Evolutionary conservation across 371 early-diverging fungal species (phyloP).

Genomic region (Apophysomyces sp.): DNA sequence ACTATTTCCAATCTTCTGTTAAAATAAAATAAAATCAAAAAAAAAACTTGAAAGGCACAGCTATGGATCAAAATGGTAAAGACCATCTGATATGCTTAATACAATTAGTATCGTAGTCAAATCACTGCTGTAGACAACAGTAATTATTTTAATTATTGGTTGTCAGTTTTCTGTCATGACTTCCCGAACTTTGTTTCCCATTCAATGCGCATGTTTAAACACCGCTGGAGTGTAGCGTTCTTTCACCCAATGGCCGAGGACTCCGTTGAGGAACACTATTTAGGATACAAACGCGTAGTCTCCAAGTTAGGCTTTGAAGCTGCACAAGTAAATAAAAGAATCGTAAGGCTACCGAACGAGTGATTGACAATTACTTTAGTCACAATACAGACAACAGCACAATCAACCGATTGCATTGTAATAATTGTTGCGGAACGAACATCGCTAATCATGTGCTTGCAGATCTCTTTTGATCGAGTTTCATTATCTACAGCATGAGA

Average conservation of each 20-base stretch:
- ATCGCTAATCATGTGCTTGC: background rate
- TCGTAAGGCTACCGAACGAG: background rate
- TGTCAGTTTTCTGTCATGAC: no score
- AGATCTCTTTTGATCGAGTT: slow-evolving; percentile 12
- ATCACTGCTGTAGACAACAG: no score
- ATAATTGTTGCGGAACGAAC: background rate
- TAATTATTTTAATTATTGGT: no score
- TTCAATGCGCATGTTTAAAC: no score
- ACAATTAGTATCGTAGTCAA: no score
- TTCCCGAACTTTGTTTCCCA: no score
- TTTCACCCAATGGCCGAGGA: background rate
- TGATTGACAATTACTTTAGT: background rate
- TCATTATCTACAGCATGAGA: slow-evolving; percentile 7
- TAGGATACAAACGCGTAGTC: background rate
- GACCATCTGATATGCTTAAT: no score
- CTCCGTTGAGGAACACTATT: background rate
- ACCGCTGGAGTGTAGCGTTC: no score
- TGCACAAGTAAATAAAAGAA: background rate
- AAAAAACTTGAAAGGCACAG: no score
- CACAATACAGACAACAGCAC: background rate
- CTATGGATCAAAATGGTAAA: no score
- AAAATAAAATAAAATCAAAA: no score
- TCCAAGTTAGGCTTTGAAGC: background rate
- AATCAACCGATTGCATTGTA: background rate
- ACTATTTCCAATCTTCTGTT: no score